Evolutionary conservation across 768 basidiomycete species (phyloP).

Genomic region (Kwoniella pini): DNA sequence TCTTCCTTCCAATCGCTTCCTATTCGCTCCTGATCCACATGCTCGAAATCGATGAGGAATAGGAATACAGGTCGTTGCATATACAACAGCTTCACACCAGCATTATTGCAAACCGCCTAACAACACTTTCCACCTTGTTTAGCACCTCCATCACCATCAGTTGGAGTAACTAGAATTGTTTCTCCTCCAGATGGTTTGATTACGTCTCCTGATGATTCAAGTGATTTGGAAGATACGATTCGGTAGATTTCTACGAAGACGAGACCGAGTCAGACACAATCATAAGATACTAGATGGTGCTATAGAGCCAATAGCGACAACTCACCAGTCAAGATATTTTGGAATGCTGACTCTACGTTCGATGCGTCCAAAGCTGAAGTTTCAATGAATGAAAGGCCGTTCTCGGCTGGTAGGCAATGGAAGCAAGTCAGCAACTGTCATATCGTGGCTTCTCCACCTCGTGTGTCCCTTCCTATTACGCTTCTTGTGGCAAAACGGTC

Average conservation of each 20-base stretch:
- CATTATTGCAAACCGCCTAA: constrained; percentile 28
- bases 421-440: not conserved
- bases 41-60: too few species aligned
- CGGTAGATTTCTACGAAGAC: constrained; percentile 81
- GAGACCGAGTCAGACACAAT: not conserved
- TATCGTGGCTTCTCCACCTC: too few species aligned
- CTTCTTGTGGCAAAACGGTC: too few species aligned
- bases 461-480: too few species aligned
- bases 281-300: not conserved
- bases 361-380: constrained; percentile 99
- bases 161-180: constrained; percentile 81
- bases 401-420: constrained; percentile 65
- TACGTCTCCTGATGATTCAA: constrained; percentile 79
- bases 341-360: constrained; percentile 97
- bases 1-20: too few species aligned
- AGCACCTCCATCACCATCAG: constrained; percentile 57
- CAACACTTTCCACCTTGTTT: constrained; percentile 57
- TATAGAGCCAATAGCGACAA: constrained; percentile 23
- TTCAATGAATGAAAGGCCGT: constrained; percentile 92
- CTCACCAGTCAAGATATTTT: constrained; percentile 87
- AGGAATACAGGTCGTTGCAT: too few species aligned
- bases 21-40: too few species aligned
- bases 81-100: constrained; percentile 1
- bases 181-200: constrained; percentile 72
- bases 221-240: constrained; percentile 91